Evolutionary conservation across 345 rosid species (phyloP).

Genomic region (Iberis pinnata): DNA sequence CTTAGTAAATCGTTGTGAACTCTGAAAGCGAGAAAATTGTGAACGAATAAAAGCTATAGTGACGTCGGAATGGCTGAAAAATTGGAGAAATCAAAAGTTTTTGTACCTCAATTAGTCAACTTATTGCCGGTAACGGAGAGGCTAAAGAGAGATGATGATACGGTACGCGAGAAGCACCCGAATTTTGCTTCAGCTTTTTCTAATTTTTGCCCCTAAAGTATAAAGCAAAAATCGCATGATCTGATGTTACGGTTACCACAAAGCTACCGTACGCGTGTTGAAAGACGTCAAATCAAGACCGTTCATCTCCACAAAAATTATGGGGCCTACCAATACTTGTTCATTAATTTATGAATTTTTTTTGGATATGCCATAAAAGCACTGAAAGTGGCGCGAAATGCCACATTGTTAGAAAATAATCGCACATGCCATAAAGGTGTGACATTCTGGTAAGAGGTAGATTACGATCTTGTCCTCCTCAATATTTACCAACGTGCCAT

Average conservation of each 20-base stretch:
- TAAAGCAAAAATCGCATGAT: constrained; percentile 27
- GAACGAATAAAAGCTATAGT: background rate
- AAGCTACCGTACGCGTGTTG: constrained; percentile 37
- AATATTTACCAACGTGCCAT: too few species aligned
- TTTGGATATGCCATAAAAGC: too few species aligned
- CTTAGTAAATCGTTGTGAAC: constrained; percentile 12
- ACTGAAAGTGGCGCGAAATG: too few species aligned
- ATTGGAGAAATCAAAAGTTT: background rate
- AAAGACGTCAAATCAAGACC: constrained; percentile 15
- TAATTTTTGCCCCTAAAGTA: background rate
- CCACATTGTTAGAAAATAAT: too few species aligned
- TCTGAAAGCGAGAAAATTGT: background rate
- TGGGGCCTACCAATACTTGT: too few species aligned
- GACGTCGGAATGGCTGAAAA: background rate
- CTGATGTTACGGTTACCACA: constrained; percentile 27
- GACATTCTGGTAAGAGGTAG: too few species aligned
- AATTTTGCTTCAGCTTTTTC: constrained; percentile 21
- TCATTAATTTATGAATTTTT: too few species aligned
- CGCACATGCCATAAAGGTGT: too few species aligned
- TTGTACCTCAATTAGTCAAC: constrained; percentile 28
- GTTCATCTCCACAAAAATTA: constrained; percentile 21
- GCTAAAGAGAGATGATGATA: background rate
- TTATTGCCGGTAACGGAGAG: constrained; percentile 16
- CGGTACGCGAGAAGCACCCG: constrained; percentile 41
- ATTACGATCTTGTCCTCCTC: too few species aligned